A percentile compares a stretch with the other conserved stretches of the same genome.
Evolutionary conservation across 192 early-diverging fungal genomes (phyloP).

Genomic region (Lobosporangium transversale): DNA sequence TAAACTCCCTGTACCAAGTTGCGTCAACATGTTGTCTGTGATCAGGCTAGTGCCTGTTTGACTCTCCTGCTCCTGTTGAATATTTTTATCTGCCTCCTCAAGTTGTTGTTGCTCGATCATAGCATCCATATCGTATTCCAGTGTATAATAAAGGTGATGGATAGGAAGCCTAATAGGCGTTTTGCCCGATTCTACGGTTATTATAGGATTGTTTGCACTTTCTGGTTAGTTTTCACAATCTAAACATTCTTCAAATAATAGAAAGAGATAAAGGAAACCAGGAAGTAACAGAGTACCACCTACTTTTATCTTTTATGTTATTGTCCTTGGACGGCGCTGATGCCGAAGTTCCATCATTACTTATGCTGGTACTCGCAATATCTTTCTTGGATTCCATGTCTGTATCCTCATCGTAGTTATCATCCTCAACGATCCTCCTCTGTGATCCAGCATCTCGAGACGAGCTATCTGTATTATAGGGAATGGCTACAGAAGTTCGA

Average conservation of each 20-base stretch:
- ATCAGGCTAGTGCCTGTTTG: conserved; percentile 31
- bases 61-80: conserved; percentile 33
- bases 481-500: background rate
- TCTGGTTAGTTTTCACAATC: too few species aligned
- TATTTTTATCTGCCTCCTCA: conserved; percentile 41
- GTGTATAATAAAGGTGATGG: conserved; percentile 72
- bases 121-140: conserved; percentile 71
- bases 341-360: background rate
- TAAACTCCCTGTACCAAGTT: conserved; percentile 31
- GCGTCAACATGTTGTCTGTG: conserved; percentile 27
- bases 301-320: background rate
- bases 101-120: conserved; percentile 63
- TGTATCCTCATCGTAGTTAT: conserved; percentile 49
- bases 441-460: too few species aligned
- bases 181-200: conserved; percentile 26
- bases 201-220: too few species aligned
- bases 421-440: conserved; percentile 40
- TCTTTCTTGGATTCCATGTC: conserved; percentile 10
- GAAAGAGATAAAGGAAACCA: background rate
- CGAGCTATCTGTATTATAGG: too few species aligned
- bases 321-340: background rate
- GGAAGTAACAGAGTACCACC: background rate
- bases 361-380: background rate
- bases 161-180: conserved; percentile 53
- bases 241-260: background rate